A percentile compares a stretch with the other conserved stretches of the same genome.
Evolutionary conservation across 805 yeast species (phyloP).

Genomic region (Schwanniomyces yamadae): DNA sequence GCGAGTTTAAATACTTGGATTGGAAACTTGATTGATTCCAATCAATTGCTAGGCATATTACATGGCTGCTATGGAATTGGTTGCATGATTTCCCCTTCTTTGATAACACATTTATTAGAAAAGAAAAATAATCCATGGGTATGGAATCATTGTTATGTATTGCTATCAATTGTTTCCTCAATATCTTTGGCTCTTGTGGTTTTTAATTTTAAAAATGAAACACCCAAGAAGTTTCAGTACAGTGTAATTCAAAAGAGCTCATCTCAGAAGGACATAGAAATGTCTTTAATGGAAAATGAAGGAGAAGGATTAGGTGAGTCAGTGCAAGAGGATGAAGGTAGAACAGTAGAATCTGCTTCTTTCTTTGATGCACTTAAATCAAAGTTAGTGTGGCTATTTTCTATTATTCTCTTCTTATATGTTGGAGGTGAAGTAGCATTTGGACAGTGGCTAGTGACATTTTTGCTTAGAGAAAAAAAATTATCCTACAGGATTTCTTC

Average conservation of each 20-base stretch:
- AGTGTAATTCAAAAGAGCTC: constrained; percentile 8
- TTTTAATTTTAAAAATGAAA: constrained; percentile 40
- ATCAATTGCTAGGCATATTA: constrained; percentile 50
- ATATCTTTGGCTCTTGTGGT: constrained; percentile 20
- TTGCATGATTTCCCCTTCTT: constrained; percentile 49
- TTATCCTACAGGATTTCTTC: constrained; percentile 40
- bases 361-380: constrained; percentile 35
- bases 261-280: constrained; percentile 12
- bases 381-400: constrained; percentile 38
- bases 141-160: constrained; percentile 49
- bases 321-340: background rate
- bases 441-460: constrained; percentile 55
- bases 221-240: constrained; percentile 44
- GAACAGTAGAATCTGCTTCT: constrained; percentile 14
- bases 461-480: constrained; percentile 39
- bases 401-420: constrained; percentile 45
- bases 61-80: constrained; percentile 58
- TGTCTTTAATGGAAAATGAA: constrained; percentile 8
- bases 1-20: constrained; percentile 55
- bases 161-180: constrained; percentile 29
- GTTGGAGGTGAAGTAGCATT: constrained; percentile 54
- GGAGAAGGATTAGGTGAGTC: constrained; percentile 8
- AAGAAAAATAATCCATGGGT: constrained; percentile 35
- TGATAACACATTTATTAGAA: constrained; percentile 42
- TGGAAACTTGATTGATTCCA: constrained; percentile 46